These are phyloP conservation scores for Rhodotorula graminis DNA, from an alignment of 768 basidiomycete genomes.

Conservation along the genomic window DNA sequence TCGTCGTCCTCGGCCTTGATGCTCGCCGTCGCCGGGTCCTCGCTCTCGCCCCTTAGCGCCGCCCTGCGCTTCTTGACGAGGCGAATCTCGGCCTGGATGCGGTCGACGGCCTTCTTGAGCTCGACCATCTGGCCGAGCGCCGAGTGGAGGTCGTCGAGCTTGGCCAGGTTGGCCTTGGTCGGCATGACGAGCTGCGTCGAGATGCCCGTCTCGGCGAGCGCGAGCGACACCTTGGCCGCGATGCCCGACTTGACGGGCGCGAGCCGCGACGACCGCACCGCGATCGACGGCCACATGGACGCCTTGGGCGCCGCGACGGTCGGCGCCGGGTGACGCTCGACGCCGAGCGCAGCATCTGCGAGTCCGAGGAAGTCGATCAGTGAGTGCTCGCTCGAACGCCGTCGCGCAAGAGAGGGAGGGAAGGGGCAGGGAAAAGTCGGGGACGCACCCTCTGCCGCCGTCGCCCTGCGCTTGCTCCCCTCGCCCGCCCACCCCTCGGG, in stretches of 20 bases:
- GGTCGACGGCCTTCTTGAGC: conserved; percentile 75
- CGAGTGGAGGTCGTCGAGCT: conserved; percentile 68
- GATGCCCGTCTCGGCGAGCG: conserved; percentile 71
- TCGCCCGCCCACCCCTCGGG: conserved; percentile 40
- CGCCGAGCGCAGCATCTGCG: conserved; percentile 39
- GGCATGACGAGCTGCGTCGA: conserved; percentile 85
- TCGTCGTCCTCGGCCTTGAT: conserved; percentile 25
- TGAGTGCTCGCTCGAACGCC: no score
- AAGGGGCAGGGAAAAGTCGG: background rate
- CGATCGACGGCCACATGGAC: conserved; percentile 54
- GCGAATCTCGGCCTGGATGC: conserved; percentile 76
- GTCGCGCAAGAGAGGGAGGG: background rate
- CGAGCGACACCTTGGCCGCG: conserved; percentile 68
- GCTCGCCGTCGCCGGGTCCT: conserved; percentile 12
- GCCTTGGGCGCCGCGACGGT: conserved; percentile 29
- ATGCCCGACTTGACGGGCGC: conserved; percentile 70
- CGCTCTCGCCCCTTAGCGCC: conserved; percentile 11
- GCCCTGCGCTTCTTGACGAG: conserved; percentile 53
- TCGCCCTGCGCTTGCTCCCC: conserved; percentile 34
- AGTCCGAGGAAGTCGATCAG: conserved; percentile 31
- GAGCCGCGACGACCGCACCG: conserved; percentile 80
- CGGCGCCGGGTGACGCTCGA: conserved; percentile 43
- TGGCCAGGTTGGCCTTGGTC: conserved; percentile 70
- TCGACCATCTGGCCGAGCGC: conserved; percentile 68
- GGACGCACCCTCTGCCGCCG: conserved; percentile 30